Conservation (phyloP, 2,329 filamentous ascomycete species). For the Pseudopyrenochaeta lycopersici region DNA sequence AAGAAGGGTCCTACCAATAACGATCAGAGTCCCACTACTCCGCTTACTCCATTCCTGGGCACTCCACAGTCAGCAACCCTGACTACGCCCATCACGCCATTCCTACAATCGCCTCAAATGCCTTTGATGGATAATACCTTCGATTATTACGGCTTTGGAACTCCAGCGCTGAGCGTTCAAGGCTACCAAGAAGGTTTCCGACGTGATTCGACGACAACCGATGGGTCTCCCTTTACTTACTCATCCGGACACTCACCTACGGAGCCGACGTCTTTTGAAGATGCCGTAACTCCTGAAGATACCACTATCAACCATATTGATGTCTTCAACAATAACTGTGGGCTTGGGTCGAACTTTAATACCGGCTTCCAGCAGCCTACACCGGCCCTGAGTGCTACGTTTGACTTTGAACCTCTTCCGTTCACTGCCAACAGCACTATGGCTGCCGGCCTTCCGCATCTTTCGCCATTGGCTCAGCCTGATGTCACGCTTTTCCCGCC, state of each 20-base stretch:
- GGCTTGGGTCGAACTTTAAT: slow-evolving; percentile 70
- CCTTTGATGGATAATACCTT: slow-evolving; percentile 44
- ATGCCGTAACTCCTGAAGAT: slow-evolving; percentile 56
- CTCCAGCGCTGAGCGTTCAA: slow-evolving; percentile 39
- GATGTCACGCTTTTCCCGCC: slow-evolving; percentile 76
- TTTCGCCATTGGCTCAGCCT: slow-evolving; percentile 74
- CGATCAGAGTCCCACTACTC: slow-evolving; percentile 38
- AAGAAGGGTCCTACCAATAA: slow-evolving; percentile 42
- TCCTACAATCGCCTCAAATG: slow-evolving; percentile 53
- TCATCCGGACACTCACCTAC: slow-evolving; percentile 53
- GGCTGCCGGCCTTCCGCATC: slow-evolving; percentile 56
- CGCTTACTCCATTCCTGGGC: slow-evolving; percentile 47
- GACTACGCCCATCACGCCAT: slow-evolving; percentile 49
- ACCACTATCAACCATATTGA: slow-evolving; percentile 68
- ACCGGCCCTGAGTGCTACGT: slow-evolving; percentile 49
- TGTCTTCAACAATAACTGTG: slow-evolving; percentile 58
- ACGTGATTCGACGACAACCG: slow-evolving; percentile 48
- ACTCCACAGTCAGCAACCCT: slow-evolving; percentile 47
- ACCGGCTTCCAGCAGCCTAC: slow-evolving; percentile 66
- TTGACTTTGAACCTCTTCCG: slow-evolving; percentile 53
- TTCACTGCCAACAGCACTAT: slow-evolving; percentile 34
- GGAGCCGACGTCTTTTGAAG: slow-evolving; percentile 53
- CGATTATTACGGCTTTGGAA: slow-evolving; percentile 42
- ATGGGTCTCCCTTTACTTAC: slow-evolving; percentile 47
- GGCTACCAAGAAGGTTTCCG: slow-evolving; percentile 46